A percentile compares a stretch with the other conserved stretches of the same genome.
Conservation (phyloP, 2,329 filamentous ascomycete genomes). For the Pseudocercospora crystallina region DNA sequence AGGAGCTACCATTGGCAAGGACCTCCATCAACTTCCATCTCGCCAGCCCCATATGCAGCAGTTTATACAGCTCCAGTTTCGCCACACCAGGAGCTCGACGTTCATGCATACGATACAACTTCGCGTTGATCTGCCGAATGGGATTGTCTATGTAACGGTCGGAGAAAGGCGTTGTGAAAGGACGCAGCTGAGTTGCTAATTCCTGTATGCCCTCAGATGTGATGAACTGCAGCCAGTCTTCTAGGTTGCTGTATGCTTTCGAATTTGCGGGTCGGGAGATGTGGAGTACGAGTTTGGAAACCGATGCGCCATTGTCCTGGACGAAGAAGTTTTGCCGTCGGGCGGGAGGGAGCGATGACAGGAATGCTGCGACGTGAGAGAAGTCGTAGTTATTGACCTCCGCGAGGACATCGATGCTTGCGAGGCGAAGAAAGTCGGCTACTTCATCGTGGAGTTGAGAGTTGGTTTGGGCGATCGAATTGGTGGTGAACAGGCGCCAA, state of each 20-base stretch:
- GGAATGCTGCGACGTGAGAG: conserved; percentile 2
- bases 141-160: conserved; percentile 1
- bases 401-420: conserved; percentile 3
- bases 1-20: background rate
- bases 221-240: conserved; percentile 4
- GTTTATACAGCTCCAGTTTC: conserved; percentile 5
- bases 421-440: conserved; percentile 1
- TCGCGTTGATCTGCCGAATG: background rate
- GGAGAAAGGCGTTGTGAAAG: background rate
- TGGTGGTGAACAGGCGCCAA: background rate
- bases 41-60: conserved; percentile 7
- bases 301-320: conserved; percentile 1
- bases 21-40: conserved; percentile 2
- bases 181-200: conserved; percentile 7
- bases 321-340: conserved; percentile 5
- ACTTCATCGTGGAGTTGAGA: conserved; percentile 1
- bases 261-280: conserved; percentile 3
- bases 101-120: conserved; percentile 10
- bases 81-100: background rate
- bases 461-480: conserved; percentile 1
- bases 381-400: conserved; percentile 7
- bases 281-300: background rate
- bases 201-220: background rate
- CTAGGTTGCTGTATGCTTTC: background rate
- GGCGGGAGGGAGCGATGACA: background rate